These are phyloP conservation scores for Eucalyptus virginea DNA, from an alignment of 345 rosid species.

Conservation along the genomic window DNA sequence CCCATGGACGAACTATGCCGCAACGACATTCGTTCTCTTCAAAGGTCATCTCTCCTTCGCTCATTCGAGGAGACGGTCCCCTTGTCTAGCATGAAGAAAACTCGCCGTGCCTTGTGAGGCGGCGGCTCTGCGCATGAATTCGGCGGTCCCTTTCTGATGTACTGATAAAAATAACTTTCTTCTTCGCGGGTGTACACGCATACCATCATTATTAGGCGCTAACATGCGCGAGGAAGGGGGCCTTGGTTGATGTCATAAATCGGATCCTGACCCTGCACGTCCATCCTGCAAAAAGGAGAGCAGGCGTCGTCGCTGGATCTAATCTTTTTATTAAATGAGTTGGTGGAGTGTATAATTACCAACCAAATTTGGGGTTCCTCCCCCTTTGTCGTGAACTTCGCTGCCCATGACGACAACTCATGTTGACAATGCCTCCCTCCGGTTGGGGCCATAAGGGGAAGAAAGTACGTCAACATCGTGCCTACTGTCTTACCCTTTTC, in stretches of 20 bases:
- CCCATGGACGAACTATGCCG: background rate
- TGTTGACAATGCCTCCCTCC: background rate
- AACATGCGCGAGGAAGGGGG: background rate
- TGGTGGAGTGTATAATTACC: background rate
- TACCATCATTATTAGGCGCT: background rate
- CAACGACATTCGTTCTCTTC: background rate
- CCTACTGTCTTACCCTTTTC: background rate
- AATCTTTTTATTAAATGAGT: background rate
- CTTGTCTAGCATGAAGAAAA: background rate
- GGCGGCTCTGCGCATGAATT: background rate
- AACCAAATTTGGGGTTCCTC: background rate
- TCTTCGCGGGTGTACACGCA: background rate
- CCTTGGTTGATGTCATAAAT: background rate
- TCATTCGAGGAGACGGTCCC: background rate
- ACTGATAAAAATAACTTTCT: background rate
- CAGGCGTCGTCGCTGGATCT: background rate
- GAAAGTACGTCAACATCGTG: background rate
- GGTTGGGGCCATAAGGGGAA: background rate
- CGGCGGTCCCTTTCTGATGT: background rate
- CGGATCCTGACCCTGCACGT: background rate
- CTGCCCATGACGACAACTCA: background rate
- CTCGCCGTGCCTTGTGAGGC: background rate
- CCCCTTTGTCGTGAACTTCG: background rate
- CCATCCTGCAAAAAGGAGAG: background rate
- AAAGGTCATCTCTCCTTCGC: background rate